phyloP scores from a whole-genome alignment of 306 rosid species.

The Prunus davidiana region DNA sequence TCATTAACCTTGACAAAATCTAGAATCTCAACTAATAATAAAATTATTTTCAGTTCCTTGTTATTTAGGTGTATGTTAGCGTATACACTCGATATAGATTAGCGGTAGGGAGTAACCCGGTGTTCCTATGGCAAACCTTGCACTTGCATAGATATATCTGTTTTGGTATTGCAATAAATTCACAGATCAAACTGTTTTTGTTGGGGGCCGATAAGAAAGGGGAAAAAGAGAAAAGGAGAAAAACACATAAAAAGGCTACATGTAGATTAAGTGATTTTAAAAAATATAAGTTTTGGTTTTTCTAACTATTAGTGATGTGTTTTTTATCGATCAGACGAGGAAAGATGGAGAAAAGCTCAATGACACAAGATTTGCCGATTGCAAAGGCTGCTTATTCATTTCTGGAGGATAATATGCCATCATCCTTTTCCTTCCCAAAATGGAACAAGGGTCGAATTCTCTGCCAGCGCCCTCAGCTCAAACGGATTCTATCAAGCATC shows the following conservation, averaged over 20 bases:
- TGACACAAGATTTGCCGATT: conserved; percentile 50
- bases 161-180: neutral
- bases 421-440: conserved; percentile 58
- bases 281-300: neutral
- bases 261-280: neutral
- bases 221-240: neutral
- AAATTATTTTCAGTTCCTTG: neutral
- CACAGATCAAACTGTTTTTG: neutral
- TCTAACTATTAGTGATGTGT: neutral
- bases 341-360: conserved; percentile 57
- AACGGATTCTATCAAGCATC: conserved; percentile 50
- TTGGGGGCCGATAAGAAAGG: neutral
- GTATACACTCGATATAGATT: neutral
- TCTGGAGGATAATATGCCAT: conserved; percentile 60
- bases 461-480: conserved; percentile 79
- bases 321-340: conserved; percentile 71
- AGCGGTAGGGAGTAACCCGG: too few relatives aligned
- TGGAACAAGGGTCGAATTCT: conserved; percentile 93
- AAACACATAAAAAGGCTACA: neutral
- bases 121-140: neutral
- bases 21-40: neutral
- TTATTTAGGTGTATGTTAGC: neutral
- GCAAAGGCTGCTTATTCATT: conserved; percentile 76
- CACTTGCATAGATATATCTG: neutral
- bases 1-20: neutral